Evolutionary conservation across 495 filamentous ascomycete species (phyloP), one percentile per base, ranked within the genome.

Genomic region (Chaetomidium leptoderma): DNA sequence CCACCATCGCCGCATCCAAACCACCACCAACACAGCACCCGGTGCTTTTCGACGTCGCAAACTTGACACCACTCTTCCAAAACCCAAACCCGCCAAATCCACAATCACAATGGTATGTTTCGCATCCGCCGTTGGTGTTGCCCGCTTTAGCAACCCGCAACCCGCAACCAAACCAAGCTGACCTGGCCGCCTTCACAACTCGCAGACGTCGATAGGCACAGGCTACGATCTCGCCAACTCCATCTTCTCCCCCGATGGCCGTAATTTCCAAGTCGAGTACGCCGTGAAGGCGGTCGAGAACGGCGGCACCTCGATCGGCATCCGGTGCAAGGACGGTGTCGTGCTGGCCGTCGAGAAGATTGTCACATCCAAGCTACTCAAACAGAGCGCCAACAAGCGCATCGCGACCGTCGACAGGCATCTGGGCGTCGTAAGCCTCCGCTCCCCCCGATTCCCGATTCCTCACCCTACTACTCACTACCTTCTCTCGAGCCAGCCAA

Each of bases 191-290:
- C 61, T 8, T 51, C 36, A 42, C 30, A 26, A 42, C 40, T 50
- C 50, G 45, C 58, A 97, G 93, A 98, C 93, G 68, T 98, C 93
- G 66, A 98, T 98, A 85, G 93, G 93, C 70, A 98, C 93, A 66
- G 93, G 93, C 68, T 98, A 98, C 77, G 93, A 98, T 83, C 88
- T 98, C 70, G 88, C 89, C 66, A 98, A 98, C 82, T 97, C 95
- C 66, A 92, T 97, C 76, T 98, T 97, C 80, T 97, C 92, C 35
- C 93, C 93, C 55, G 93, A 98, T 78, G 93, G 93, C 72, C 86
- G 93, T 63, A 98, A 98, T 76, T 98, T 98, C 73, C 93, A 98
- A 75, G 93, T 97, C 71, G 93, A 98, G 80, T 98, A 98, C 76
- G 93, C 93, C 57, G 86, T 93, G 56, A 98, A 98, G 80, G 93